A percentile compares a stretch with the other conserved stretches of the same genome.
phyloP scores from a whole-genome alignment of 495 filamentous ascomycete species.

The Aspergillus saccharolyticus region DNA sequence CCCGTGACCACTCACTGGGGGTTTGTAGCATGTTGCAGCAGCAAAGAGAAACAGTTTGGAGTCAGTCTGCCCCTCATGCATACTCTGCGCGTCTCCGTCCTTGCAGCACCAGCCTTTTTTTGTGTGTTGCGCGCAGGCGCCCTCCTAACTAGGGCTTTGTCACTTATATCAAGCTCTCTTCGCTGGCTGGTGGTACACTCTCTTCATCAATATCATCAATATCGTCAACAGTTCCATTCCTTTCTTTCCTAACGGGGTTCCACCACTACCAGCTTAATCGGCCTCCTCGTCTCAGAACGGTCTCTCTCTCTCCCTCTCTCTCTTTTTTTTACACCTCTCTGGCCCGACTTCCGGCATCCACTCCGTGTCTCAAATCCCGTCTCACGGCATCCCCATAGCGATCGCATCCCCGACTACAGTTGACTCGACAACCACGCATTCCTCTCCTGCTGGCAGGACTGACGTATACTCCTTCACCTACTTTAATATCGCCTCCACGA shows the following conservation, averaged over 20 bases:
- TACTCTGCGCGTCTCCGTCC: conserved; percentile 6
- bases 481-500: conserved; percentile 20
- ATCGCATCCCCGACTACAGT: conserved; percentile 19
- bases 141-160: not conserved
- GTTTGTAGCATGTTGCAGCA: not conserved
- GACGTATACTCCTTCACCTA: conserved; percentile 26
- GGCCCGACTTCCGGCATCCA: not conserved
- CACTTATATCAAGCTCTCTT: conserved; percentile 2
- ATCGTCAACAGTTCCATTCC: conserved; percentile 1
- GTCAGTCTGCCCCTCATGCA: not conserved
- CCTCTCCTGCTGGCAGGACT: conserved; percentile 42
- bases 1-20: not conserved
- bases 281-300: conserved; percentile 1
- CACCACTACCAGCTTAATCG: not conserved
- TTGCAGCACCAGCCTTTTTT: conserved; percentile 5
- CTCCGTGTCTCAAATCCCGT: conserved; percentile 19
- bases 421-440: conserved; percentile 44
- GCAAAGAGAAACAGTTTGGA: not conserved
- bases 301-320: not conserved
- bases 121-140: not conserved
- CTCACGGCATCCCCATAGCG: conserved; percentile 28
- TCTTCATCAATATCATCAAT: conserved; percentile 8
- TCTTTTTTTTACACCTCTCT: not conserved
- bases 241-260: not conserved
- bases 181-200: not conserved